Conservation (phyloP, 2,329 filamentous ascomycete species). For the Colletotrichum limetticola region DNA sequence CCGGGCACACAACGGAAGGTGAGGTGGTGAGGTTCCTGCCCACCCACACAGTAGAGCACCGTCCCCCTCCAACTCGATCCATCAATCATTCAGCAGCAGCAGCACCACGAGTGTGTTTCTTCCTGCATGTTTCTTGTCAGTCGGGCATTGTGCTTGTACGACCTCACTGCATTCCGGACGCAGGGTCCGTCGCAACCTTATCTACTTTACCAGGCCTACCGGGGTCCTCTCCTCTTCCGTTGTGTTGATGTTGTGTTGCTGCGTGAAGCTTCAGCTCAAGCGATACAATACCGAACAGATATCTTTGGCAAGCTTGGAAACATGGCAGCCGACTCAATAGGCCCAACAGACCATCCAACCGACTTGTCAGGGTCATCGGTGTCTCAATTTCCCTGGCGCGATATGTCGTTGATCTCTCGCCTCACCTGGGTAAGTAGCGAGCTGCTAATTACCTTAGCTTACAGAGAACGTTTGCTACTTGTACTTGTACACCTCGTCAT, state of each 20-base stretch:
- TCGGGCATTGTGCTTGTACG: not conserved
- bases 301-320: not conserved
- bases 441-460: not conserved
- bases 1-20: no score
- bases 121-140: not conserved
- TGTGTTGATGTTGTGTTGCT: not conserved
- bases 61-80: not conserved
- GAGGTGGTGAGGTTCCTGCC: not conserved
- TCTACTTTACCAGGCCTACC: not conserved
- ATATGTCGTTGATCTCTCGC: not conserved
- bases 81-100: not conserved
- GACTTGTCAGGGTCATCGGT: not conserved
- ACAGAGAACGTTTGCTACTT: not conserved
- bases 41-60: not conserved
- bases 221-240: not conserved
- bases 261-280: not conserved
- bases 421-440: not conserved
- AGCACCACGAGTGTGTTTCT: not conserved
- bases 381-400: not conserved
- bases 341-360: not conserved
- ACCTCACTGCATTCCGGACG: not conserved
- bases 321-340: not conserved
- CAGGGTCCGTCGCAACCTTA: slow-evolving; percentile 1
- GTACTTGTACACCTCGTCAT: not conserved
- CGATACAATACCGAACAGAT: not conserved